Conservation (phyloP, 23 red algal genomes). For the Gracilaria gracilis region DNA sequence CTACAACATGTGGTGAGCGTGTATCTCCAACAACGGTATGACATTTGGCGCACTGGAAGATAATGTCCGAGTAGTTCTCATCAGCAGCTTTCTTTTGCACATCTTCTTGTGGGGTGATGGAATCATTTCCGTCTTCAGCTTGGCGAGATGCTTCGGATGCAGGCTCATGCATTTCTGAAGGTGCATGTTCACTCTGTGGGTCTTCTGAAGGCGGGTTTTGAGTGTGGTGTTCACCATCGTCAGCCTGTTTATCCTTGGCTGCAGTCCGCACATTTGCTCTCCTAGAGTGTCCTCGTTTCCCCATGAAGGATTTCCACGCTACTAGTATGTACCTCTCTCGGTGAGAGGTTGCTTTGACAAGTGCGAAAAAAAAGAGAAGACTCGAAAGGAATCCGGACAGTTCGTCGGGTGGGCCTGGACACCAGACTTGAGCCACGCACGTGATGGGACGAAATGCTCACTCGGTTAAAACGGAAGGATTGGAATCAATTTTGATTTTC, state of each 20-base stretch:
- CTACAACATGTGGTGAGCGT: not conserved
- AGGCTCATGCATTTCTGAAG: not conserved
- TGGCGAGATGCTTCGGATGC: not conserved
- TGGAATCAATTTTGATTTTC: no score
- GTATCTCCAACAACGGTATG: constrained; percentile 52
- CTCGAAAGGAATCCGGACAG: no score
- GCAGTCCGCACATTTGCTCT: not conserved
- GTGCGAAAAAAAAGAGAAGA: no score
- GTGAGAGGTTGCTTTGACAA: no score
- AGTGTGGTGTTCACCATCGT: not conserved
- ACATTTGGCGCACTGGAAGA: constrained; percentile 62
- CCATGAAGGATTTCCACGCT: not conserved
- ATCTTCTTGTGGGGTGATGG: not conserved
- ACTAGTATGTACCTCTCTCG: not conserved
- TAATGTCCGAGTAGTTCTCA: constrained; percentile 15
- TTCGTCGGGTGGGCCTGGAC: no score
- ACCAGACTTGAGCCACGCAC: no score
- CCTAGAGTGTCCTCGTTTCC: not conserved
- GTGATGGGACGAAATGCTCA: no score
- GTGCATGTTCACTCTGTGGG: not conserved
- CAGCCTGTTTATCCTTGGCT: not conserved
- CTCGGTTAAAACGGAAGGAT: no score
- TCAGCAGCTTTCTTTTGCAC: not conserved
- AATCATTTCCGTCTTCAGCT: not conserved
- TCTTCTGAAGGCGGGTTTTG: not conserved